A percentile compares a stretch with the other conserved stretches of the same genome.
Evolutionary conservation across 2,329 filamentous ascomycete species (phyloP).

Genomic region (Colletotrichum horii): DNA sequence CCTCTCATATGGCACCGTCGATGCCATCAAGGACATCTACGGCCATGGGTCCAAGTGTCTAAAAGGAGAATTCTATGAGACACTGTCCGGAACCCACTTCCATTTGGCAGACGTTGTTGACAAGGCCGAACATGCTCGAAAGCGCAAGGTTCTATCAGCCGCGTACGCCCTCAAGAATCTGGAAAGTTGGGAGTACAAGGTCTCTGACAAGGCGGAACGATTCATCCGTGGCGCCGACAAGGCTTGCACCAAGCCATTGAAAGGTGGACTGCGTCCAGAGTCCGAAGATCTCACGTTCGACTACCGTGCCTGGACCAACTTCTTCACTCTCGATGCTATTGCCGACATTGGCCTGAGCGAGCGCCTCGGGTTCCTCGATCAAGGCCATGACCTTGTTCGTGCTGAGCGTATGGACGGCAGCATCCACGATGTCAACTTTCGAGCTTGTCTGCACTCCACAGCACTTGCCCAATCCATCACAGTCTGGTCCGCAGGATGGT

Average conservation of each 20-base stretch:
- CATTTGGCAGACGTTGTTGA: constrained; percentile 58
- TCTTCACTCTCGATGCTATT: constrained; percentile 62
- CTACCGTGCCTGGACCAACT: constrained; percentile 57
- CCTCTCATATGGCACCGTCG: constrained; percentile 42
- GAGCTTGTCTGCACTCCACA: constrained; percentile 55
- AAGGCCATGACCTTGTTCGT: constrained; percentile 48
- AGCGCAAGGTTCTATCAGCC: constrained; percentile 53
- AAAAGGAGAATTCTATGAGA: constrained; percentile 53
- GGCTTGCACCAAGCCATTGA: constrained; percentile 41
- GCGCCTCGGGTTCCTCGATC: constrained; percentile 55
- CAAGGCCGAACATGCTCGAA: constrained; percentile 54
- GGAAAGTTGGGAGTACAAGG: constrained; percentile 59
- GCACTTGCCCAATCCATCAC: constrained; percentile 54
- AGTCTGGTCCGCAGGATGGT: constrained; percentile 57
- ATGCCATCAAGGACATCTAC: constrained; percentile 54
- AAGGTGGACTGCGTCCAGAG: constrained; percentile 27
- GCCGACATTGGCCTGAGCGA: constrained; percentile 59
- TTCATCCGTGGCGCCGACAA: constrained; percentile 48
- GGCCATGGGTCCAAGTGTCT: constrained; percentile 54
- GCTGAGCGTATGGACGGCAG: constrained; percentile 50
- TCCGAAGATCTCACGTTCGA: constrained; percentile 52
- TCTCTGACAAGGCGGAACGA: constrained; percentile 53
- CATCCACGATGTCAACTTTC: constrained; percentile 48
- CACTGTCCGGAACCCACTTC: constrained; percentile 50
- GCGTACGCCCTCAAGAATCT: constrained; percentile 60